Percentiles rank a stretch among this genome's conserved stretches.
These are phyloP conservation scores for Penicillium decumbens DNA, from an alignment of 2,329 filamentous ascomycete genomes.

Conservation along the genomic window DNA sequence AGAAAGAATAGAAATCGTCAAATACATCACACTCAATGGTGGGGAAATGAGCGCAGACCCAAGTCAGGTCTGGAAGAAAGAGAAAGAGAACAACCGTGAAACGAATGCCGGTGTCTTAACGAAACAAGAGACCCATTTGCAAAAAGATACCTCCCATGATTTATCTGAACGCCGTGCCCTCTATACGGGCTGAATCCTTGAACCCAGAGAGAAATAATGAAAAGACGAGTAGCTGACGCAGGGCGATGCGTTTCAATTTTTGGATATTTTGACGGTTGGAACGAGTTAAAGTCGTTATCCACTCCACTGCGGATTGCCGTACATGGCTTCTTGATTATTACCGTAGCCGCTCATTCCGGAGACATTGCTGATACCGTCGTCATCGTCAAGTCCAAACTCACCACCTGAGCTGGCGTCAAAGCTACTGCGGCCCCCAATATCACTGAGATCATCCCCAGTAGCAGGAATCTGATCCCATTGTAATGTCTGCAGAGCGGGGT, in stretches of 20 bases:
- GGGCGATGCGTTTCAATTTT: conserved; percentile 10
- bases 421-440: conserved; percentile 62
- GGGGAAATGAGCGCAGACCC: background rate
- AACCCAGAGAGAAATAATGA: conserved; percentile 1
- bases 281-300: conserved; percentile 7
- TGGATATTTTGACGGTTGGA: background rate
- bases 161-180: conserved; percentile 27
- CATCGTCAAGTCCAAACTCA: conserved; percentile 43
- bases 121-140: background rate
- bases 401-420: conserved; percentile 44
- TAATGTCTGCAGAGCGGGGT: conserved; percentile 84
- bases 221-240: background rate
- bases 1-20: conserved; percentile 7
- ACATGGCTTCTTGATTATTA: conserved; percentile 31
- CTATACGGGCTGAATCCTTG: conserved; percentile 14
- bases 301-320: conserved; percentile 28
- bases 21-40: conserved; percentile 3
- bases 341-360: conserved; percentile 35
- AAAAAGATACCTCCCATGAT: conserved; percentile 12
- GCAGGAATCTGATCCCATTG: conserved; percentile 75
- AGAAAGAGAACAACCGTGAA: background rate
- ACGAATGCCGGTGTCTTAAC: conserved; percentile 5
- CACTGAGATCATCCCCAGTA: conserved; percentile 53
- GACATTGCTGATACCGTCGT: conserved; percentile 36
- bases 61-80: background rate